Base-by-base conservation (phyloP, 495 filamentous ascomycete species). In the Penicillium lagena region DNA sequence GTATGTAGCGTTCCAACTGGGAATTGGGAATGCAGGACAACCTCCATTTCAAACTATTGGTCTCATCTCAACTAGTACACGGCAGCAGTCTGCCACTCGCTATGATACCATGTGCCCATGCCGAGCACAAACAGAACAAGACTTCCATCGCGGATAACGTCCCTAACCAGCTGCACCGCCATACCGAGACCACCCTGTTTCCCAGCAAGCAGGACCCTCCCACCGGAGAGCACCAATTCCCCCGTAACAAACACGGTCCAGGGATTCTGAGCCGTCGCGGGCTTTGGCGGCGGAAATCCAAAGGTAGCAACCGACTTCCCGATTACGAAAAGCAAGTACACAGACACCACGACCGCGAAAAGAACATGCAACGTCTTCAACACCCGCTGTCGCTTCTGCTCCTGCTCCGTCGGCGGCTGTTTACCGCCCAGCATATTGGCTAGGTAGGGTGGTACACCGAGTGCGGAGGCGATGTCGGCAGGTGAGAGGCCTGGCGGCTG, bases 221-320 rank as follows among this genome's bases (percentile, higher is more conserved):
- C 77, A 7, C 76, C 77, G 49, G 86, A 77, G 51, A 95, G 59
- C 29, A 90, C 49, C 43, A 90, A 61, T 70, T 96, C 87, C 9
- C 80, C 86, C 2, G 88, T 89, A 14, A 85, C 81, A 57, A 96
- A 96, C 42, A 85, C 77, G 53, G 84, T 79, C 65, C 93, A 96
- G 15, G 77, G 72, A 37, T 74, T 77, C 70, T 59, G 76, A 63
- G 44, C 87, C 75, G 50, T 77, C 70, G 71, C 90, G 82, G 39
- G 85, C 64, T 37, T 85, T 71, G 49, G 74, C 67, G 39, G 86
- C 42, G 39, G 77, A 69, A 39, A 62, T 2, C 71, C 71, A 27
- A 64, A 74, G 35, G 59, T 55, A 27, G 63, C 46, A 37, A 72
- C 60, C 7, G 71, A 64, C 7, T 62, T 41, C 8, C 62, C 59